Base-by-base conservation (phyloP, 2,329 filamentous ascomycete genomes). In the Metarhizium album region DNA sequence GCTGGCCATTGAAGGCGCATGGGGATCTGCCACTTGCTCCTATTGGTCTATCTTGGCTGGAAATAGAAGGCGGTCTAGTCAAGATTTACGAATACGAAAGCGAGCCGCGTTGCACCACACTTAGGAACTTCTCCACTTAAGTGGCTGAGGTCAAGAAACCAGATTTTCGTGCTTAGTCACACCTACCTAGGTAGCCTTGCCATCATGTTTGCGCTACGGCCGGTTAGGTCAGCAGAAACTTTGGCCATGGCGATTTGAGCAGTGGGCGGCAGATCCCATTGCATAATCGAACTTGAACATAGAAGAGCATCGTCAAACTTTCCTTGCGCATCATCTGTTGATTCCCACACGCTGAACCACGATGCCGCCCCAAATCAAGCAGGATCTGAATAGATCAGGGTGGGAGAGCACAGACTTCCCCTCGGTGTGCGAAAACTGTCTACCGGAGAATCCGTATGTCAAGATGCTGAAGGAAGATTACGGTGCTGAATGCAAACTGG, bases 391-490 rank as follows among this genome's bases (percentile, higher is more conserved):
- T 71, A 82, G 93, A 49, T 93, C 90, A 18, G 93, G 93, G 53
- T 96, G 90, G 90, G 93, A 98, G 70, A 86, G 89, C 31, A 93
- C 88, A 46, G 88, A 93, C 68, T 90, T 93, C 62, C 88, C 88
- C 8, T 90, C 86, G 2, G 86, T 93, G 33, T 93, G 82, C 74
- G 93, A 98, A 70, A 90, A 84, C 64, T 98, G 93, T 67, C 79
- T 98, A 2, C 90, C 91, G 16, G 90, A 95, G 55, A 97, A 97
- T 62, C 91, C 91, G 2, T 98, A 95, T 63, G 93, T 98, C 42
- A 93, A 97, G 70, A 97, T 98, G 90, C 77, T 98, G 54, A 98
- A 98, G 70, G 90, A 97, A 65, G 91, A 98, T 67, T 84, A 94
- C 62, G 93, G 90, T 60, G 87, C 86, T 52, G 86, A 90, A 70